phyloP scores from a whole-genome alignment of 75 land plant genomes.

The Sequoiadendron giganteum region DNA sequence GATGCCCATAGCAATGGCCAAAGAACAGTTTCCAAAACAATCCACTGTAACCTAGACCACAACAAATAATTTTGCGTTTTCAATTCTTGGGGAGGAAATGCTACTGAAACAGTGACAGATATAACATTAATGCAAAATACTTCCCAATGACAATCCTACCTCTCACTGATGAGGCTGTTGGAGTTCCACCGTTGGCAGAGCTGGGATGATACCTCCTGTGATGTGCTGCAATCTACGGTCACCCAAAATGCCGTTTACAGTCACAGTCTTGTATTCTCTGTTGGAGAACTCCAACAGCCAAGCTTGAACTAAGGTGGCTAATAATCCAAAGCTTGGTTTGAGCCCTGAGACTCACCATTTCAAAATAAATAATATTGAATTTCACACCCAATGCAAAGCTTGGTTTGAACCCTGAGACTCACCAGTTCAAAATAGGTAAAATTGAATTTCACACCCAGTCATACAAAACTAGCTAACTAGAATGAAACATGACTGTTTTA shows the following conservation, averaged over 20 bases:
- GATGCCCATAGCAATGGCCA: conserved; percentile 7
- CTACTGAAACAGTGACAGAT: background rate
- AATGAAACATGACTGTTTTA: background rate
- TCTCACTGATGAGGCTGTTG: background rate
- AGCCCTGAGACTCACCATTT: background rate
- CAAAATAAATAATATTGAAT: background rate
- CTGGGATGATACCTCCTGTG: background rate
- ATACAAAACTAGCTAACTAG: background rate
- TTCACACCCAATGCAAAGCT: background rate
- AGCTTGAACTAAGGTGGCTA: background rate
- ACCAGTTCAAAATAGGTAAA: background rate
- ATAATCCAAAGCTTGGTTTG: background rate
- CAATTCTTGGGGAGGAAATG: background rate
- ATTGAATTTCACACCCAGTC: background rate
- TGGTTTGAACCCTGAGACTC: background rate
- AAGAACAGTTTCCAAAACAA: background rate
- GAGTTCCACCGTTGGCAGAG: background rate
- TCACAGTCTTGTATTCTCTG: background rate
- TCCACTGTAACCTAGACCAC: conserved; percentile 1
- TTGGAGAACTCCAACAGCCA: background rate
- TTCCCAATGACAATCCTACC: background rate
- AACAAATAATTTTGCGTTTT: background rate
- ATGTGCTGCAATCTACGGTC: background rate
- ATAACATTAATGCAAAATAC: background rate
- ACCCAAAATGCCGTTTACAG: background rate